A percentile compares a stretch with the other conserved stretches of the same genome.
phyloP scores from a whole-genome alignment of 2,329 filamentous ascomycete species.

The Colletotrichum kahawae region DNA sequence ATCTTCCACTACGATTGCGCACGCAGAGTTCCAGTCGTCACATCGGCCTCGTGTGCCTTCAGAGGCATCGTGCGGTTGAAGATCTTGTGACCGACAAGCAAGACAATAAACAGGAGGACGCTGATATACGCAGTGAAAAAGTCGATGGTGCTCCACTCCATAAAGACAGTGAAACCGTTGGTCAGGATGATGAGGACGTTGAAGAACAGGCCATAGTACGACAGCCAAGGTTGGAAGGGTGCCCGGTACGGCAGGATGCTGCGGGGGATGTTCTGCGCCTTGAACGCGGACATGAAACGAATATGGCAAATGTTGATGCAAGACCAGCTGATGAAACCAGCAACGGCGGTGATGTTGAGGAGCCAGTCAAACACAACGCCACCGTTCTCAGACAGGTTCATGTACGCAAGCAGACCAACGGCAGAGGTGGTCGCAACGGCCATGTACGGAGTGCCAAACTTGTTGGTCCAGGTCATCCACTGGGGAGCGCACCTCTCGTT shows the following conservation, averaged over 20 bases:
- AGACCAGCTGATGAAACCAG: constrained; percentile 74
- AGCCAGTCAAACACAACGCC: constrained; percentile 74
- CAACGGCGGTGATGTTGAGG: constrained; percentile 72
- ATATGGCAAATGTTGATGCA: constrained; percentile 70
- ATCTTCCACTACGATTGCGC: not conserved
- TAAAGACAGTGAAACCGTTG: constrained; percentile 72
- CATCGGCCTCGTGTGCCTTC: constrained; percentile 39
- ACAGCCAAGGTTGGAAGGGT: constrained; percentile 66
- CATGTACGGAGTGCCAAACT: constrained; percentile 65
- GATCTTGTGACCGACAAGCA: constrained; percentile 67
- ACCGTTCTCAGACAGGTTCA: constrained; percentile 66
- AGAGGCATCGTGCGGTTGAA: constrained; percentile 44
- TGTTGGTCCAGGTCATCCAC: constrained; percentile 64
- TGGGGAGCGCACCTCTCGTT: constrained; percentile 67
- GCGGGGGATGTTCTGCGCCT: constrained; percentile 61
- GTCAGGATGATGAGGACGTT: constrained; percentile 69
- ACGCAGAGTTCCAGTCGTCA: constrained; percentile 24
- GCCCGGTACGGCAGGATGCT: constrained; percentile 65
- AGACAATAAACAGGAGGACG: constrained; percentile 64
- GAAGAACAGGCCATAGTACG: constrained; percentile 71
- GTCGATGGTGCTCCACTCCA: constrained; percentile 62
- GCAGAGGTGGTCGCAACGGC: constrained; percentile 62
- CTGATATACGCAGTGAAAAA: constrained; percentile 72
- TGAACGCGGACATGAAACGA: constrained; percentile 66
- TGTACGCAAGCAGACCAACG: constrained; percentile 69